Conservation (phyloP, 1,284 basidiomycete genomes). For the Apiotrichum mycotoxinovorans region DNA sequence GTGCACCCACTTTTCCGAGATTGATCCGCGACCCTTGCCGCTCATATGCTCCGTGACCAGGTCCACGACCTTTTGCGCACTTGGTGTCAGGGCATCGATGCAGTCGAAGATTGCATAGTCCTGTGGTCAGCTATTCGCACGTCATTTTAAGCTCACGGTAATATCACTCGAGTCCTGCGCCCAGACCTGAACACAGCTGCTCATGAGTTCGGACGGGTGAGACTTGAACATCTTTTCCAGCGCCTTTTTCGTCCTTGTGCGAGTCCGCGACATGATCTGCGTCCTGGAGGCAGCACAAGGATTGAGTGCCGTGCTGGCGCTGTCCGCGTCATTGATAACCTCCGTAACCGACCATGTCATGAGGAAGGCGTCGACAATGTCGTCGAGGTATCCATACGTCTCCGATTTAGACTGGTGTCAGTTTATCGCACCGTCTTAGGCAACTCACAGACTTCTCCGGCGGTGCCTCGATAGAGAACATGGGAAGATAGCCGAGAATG, state of each 20-base stretch:
- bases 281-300: slow-evolving; percentile 24
- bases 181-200: slow-evolving; percentile 51
- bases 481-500: slow-evolving; percentile 49
- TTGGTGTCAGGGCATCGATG: slow-evolving; percentile 76
- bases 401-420: slow-evolving; percentile 21
- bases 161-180: slow-evolving; percentile 28
- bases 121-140: slow-evolving; percentile 16
- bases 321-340: neutral
- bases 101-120: slow-evolving; percentile 68
- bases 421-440: neutral
- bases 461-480: slow-evolving; percentile 47
- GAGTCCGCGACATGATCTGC: slow-evolving; percentile 42
- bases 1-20: slow-evolving; percentile 56
- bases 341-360: slow-evolving; percentile 37
- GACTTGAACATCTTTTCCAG: slow-evolving; percentile 82
- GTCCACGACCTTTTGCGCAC: slow-evolving; percentile 81
- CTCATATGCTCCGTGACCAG: slow-evolving; percentile 71
- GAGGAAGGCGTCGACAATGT: slow-evolving; percentile 35
- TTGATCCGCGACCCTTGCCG: slow-evolving; percentile 56
- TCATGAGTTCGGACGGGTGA: slow-evolving; percentile 74
- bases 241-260: slow-evolving; percentile 66
- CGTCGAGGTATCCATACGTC: slow-evolving; percentile 33
- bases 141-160: slow-evolving; percentile 15
- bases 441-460: slow-evolving; percentile 25
- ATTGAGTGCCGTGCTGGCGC: neutral